Evolutionary conservation across 352 stramenopile species (phyloP).

Genomic region (Pythium vanterpoolii): DNA sequence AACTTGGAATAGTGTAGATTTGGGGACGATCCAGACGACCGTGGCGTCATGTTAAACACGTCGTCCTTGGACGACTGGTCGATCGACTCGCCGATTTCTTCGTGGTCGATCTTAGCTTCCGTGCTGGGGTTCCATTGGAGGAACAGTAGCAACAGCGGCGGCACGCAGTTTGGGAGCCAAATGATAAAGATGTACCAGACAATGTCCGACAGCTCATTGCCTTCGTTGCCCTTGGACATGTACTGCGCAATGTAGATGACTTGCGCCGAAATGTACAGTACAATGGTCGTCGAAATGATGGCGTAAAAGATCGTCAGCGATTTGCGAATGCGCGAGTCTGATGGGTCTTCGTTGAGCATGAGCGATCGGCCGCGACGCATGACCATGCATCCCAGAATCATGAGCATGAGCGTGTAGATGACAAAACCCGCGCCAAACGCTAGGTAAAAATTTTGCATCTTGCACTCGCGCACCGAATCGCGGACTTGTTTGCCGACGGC

Average conservation of each 20-base stretch:
- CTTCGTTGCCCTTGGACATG: conserved; percentile 48
- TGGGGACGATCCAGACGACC: conserved; percentile 72
- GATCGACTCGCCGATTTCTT: conserved; percentile 50
- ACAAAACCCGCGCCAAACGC: conserved; percentile 75
- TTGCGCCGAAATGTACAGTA: conserved; percentile 84
- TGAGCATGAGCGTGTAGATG: conserved; percentile 81
- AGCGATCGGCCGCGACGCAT: conserved; percentile 80
- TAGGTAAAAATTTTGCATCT: conserved; percentile 82
- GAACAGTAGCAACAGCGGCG: conserved; percentile 75
- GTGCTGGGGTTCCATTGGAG: conserved; percentile 85
- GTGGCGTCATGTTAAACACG: conserved; percentile 81
- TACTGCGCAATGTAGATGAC: conserved; percentile 89
- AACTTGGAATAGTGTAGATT: conserved; percentile 83
- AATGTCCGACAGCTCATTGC: conserved; percentile 68
- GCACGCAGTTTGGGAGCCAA: conserved; percentile 74
- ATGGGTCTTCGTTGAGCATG: conserved; percentile 85
- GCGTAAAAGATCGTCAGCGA: conserved; percentile 87
- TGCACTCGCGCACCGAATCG: conserved; percentile 60
- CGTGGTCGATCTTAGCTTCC: conserved; percentile 48
- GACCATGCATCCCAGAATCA: conserved; percentile 84
- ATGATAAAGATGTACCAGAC: conserved; percentile 89
- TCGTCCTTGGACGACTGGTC: conserved; percentile 77
- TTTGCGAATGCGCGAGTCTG: conserved; percentile 76
- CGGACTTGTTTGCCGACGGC: conserved; percentile 68
- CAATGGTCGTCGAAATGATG: conserved; percentile 85